Evolutionary conservation across 2,329 filamentous ascomycete genomes (phyloP).

Genomic region (Colletotrichum costaricense): DNA sequence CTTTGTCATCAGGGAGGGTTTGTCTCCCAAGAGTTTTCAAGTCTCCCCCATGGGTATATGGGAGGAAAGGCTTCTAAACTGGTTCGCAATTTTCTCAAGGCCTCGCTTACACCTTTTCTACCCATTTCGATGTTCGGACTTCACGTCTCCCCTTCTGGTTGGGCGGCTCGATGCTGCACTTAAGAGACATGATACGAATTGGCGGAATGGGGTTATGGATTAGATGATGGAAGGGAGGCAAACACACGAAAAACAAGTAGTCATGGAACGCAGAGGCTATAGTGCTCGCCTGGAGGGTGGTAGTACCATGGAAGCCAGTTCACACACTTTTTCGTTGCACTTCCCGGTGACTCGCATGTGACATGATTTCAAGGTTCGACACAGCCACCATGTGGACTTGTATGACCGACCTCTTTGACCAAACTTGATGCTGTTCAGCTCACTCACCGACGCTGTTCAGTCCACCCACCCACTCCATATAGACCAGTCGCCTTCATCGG

Average conservation of each 20-base stretch:
- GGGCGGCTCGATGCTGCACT: slow-evolving; percentile 19
- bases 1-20: neutral
- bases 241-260: neutral
- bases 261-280: slow-evolving; percentile 5
- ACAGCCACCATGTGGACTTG: neutral
- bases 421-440: neutral
- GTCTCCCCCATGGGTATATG: neutral
- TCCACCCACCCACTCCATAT: neutral
- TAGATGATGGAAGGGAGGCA: neutral
- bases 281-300: neutral
- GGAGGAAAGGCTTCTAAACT: neutral
- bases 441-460: neutral
- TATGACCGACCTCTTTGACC: neutral
- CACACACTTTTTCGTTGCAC: neutral
- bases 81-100: neutral
- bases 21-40: neutral
- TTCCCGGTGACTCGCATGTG: neutral
- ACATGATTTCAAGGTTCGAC: neutral
- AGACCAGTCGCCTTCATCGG: neutral
- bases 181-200: neutral
- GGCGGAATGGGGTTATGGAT: neutral
- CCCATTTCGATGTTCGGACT: neutral
- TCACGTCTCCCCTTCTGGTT: slow-evolving; percentile 3
- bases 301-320: slow-evolving; percentile 16
- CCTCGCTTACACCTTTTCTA: neutral